Evolutionary conservation across 352 stramenopile species (phyloP).

Genomic region (Phytophthora citricola): DNA sequence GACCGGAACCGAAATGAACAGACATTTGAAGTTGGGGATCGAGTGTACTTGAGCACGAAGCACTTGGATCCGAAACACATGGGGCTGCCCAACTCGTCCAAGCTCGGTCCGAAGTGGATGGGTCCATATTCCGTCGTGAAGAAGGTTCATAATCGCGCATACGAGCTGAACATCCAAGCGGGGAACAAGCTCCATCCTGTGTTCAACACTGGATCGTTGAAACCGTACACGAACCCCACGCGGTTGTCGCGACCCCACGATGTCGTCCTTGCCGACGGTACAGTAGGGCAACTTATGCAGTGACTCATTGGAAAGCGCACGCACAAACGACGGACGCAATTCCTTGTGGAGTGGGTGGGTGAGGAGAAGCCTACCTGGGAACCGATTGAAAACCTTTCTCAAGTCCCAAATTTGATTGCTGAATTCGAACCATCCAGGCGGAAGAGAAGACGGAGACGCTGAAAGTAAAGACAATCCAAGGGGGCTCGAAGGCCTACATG

Average conservation of each 20-base stretch:
- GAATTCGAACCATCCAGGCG: not conserved
- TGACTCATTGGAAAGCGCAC: not conserved
- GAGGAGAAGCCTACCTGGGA: constrained; percentile 7
- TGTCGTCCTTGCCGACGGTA: constrained; percentile 10
- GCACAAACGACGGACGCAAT: constrained; percentile 10
- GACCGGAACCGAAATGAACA: constrained; percentile 10
- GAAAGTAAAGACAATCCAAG: not conserved
- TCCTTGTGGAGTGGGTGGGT: constrained; percentile 22
- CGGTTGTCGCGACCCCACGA: constrained; percentile 1
- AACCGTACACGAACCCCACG: constrained; percentile 11
- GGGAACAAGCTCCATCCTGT: constrained; percentile 18
- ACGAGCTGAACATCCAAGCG: constrained; percentile 31
- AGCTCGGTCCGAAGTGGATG: constrained; percentile 26
- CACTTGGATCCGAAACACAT: constrained; percentile 18
- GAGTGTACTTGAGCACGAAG: constrained; percentile 21
- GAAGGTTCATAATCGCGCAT: constrained; percentile 25
- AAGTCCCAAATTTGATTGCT: constrained; percentile 12
- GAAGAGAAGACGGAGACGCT: constrained; percentile 3
- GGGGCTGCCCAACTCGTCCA: constrained; percentile 16
- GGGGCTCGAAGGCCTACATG: constrained; percentile 9
- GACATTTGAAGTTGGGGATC: constrained; percentile 16
- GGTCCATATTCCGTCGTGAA: constrained; percentile 9
- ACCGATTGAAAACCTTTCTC: constrained; percentile 2
- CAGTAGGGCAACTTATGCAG: constrained; percentile 7
- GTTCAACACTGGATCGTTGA: constrained; percentile 19